These are phyloP conservation scores for Funneliformis mosseae DNA, from an alignment of 192 early-diverging fungal species.

Conservation along the genomic window DNA sequence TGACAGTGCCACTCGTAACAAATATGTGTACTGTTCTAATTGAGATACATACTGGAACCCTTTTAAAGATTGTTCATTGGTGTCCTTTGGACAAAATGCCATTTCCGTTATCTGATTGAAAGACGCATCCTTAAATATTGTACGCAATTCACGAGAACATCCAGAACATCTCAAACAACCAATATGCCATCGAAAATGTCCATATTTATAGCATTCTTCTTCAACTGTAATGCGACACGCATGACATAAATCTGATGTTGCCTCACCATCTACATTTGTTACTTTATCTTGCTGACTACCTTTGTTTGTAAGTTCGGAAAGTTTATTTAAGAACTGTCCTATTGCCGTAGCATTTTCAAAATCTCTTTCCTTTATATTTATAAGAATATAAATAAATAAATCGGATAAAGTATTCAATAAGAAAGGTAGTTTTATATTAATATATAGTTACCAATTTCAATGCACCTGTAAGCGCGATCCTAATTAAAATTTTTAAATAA, in stretches of 20 bases:
- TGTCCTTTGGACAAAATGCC: slow-evolving; percentile 59
- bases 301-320: slow-evolving; percentile 68
- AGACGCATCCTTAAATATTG: slow-evolving; percentile 55
- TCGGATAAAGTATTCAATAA: neutral
- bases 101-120: slow-evolving; percentile 48
- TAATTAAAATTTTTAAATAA: slow-evolving; percentile 88
- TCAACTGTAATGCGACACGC: slow-evolving; percentile 79
- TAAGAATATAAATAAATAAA: neutral
- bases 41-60: slow-evolving; percentile 78
- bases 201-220: slow-evolving; percentile 80
- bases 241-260: slow-evolving; percentile 81
- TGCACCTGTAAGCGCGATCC: slow-evolving; percentile 84
- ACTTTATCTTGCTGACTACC: slow-evolving; percentile 38
- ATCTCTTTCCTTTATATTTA: slow-evolving; percentile 57
- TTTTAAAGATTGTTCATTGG: slow-evolving; percentile 44
- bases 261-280: slow-evolving; percentile 54
- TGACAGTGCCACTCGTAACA: slow-evolving; percentile 80
- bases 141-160: slow-evolving; percentile 52
- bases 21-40: slow-evolving; percentile 89
- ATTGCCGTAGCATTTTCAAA: slow-evolving; percentile 56
- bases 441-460: slow-evolving; percentile 67
- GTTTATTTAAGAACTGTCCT: slow-evolving; percentile 72
- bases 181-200: slow-evolving; percentile 79
- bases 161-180: slow-evolving; percentile 80
- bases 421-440: neutral